Evolutionary conservation across 805 yeast genomes (phyloP), one percentile per base, ranked within the genome.

Genomic region (Komagataella phaffii): DNA sequence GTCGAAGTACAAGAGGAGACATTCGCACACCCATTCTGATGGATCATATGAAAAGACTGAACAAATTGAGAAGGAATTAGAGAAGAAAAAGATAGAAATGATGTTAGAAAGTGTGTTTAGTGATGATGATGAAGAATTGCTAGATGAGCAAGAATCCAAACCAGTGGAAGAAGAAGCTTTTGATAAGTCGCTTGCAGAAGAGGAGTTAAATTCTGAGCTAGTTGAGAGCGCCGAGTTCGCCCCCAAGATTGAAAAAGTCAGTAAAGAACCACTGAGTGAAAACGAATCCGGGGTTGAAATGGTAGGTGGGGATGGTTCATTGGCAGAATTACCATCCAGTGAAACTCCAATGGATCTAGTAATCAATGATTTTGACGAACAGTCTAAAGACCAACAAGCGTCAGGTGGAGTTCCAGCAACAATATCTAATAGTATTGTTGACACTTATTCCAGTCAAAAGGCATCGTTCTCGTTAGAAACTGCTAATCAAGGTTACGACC

Each of bases 161-260:
- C 21, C 46, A 5, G 46, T 45, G 46, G 8, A 45, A 45, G 21
- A 19, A 14, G 21, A 19, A 45, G 10, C 3, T 12, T 10, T 10
- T 2, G 21, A 17, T 45, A 14, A 19, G 46, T 36, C 19, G 49
- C 44, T 40, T 49, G 17, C 45, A 43, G 17, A 17, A 57, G 58
- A 55, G 57, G 51, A 49, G 64, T 64, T 62, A 59, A 62, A 64
- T 64, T 60, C 61, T 59, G 60, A 60, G 58, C 60, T 58, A 58
- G 60, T 58, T 52, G 23, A 53, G 54, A 49, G 17, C 17, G 46
- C 59, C 58, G 59, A 46, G 63, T 60, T 55, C 48, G 36, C 48
- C 49, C 46, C 50, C 53, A 49, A 48, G 52, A 55, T 45, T 53
- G 24, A 52, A 24, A 52, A 52, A 45, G 40, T 48, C 51, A 44